Evolutionary conservation across 1,284 basidiomycete species (phyloP), one percentile per base, ranked within the genome.

Genomic region (Peniophora sp.): DNA sequence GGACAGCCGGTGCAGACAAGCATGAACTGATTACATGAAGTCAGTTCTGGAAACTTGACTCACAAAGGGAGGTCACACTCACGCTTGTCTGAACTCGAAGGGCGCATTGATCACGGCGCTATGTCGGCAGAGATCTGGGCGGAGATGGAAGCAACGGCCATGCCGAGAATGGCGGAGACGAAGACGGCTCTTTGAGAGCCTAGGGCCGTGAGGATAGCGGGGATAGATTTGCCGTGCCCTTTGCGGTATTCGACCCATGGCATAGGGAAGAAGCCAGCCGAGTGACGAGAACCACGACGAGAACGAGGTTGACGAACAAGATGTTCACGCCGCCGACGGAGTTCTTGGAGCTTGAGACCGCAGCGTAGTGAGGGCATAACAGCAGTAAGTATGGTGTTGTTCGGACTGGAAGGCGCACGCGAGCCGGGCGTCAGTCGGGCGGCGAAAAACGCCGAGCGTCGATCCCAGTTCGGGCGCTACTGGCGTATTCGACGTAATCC

Each of bases 81-180:
- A 96, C 94, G 58, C n/a, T 92, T 95, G 44, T 97, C 97, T 87
- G 10, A 92, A 96, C 65, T 97, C 97, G 61, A 99, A 99, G 0
- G 94, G 96, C 0, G 97, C 97, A 67, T 99, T 99, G 75, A 99
- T 99, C 58, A 99, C 96, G 0, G 97, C 97, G 55, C 97, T 93
- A 99, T 98, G 12, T 97, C 97, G 57, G 99, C 99, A 14, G 89
- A 94, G 0, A 92, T 95, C 65, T 99, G 97, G 0, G 97, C 96
- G 20, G 91, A 94, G 64, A 99, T 99, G 47, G 92, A 95, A 0
- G 97, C 97, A 51, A 99, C 97, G 1, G 97, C 97, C 97, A 99
- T 99, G 20, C 97, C 97, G 62, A 99, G 97, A 55, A 99, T 97
- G 59, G 99, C 93, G 58, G 89, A 93, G 17, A 90, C 80, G 65